These are phyloP conservation scores for Trichosporon asahii DNA, from an alignment of 1,284 basidiomycete species.

Conservation along the genomic window DNA sequence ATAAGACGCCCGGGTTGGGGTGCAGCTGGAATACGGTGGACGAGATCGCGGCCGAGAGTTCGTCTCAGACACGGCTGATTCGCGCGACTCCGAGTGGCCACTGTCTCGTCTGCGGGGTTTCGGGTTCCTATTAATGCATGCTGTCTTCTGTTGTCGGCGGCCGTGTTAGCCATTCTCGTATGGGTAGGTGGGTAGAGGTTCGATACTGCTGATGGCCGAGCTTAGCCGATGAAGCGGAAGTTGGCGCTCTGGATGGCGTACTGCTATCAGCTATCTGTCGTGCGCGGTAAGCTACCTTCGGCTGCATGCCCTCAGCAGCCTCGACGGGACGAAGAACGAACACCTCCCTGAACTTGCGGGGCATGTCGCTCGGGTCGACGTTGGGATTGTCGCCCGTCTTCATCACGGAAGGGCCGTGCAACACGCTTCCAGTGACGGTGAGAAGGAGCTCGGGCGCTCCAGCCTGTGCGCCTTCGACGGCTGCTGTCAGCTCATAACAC, in stretches of 20 bases:
- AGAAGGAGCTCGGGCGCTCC: conserved; percentile 42
- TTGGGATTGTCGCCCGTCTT: conserved; percentile 23
- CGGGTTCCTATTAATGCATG: not conserved
- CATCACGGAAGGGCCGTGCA: conserved; percentile 42
- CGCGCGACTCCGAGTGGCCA: too few species aligned
- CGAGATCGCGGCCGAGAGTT: too few species aligned
- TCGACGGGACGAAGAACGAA: conserved; percentile 42
- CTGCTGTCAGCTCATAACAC: conserved; percentile 8
- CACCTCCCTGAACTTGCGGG: conserved; percentile 48
- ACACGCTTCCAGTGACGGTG: conserved; percentile 45
- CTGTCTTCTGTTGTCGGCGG: not conserved
- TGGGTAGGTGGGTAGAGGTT: not conserved
- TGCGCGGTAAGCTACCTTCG: too few species aligned
- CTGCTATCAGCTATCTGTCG: conserved; percentile 20
- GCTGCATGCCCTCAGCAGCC: conserved; percentile 43
- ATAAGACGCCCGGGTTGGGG: not conserved
- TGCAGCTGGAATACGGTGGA: not conserved
- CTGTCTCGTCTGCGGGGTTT: not conserved
- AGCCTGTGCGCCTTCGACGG: conserved; percentile 21
- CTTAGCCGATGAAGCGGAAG: conserved; percentile 46
- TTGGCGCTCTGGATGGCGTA: conserved; percentile 45
- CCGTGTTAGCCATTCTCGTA: not conserved
- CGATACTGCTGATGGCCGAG: not conserved
- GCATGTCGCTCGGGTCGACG: conserved; percentile 31
- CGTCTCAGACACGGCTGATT: too few species aligned